phyloP scores from a whole-genome alignment of 495 filamentous ascomycete species.

The Pyronema domesticum region DNA sequence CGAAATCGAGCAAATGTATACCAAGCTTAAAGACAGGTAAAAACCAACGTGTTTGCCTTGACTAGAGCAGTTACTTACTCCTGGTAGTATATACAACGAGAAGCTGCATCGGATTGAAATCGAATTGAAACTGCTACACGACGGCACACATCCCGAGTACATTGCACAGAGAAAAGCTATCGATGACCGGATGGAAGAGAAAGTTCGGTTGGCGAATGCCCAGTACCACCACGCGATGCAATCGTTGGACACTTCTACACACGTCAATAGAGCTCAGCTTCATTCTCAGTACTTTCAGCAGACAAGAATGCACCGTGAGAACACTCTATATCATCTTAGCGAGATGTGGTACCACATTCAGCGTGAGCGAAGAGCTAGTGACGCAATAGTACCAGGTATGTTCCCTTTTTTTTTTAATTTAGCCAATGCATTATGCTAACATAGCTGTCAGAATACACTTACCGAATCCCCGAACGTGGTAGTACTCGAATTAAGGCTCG shows the following conservation, averaged over 20 bases:
- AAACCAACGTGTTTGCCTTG: conserved; percentile 11
- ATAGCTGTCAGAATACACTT: conserved; percentile 21
- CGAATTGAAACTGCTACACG: conserved; percentile 66
- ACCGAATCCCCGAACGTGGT: conserved; percentile 54
- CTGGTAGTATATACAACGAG: conserved; percentile 63
- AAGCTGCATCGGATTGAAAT: conserved; percentile 59
- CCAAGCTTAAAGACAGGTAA: conserved; percentile 70
- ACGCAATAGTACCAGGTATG: conserved; percentile 57
- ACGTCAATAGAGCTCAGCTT: conserved; percentile 64
- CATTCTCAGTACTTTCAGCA: conserved; percentile 76
- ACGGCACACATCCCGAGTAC: conserved; percentile 64
- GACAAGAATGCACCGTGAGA: conserved; percentile 63
- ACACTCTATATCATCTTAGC: conserved; percentile 58
- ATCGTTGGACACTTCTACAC: conserved; percentile 49
- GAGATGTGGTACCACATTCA: conserved; percentile 81
- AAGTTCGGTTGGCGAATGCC: conserved; percentile 52
- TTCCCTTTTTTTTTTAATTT: conserved; percentile 23
- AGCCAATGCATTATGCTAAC: conserved; percentile 2
- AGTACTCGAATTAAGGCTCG: conserved; percentile 55
- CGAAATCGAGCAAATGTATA: conserved; percentile 68
- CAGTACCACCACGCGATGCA: conserved; percentile 55
- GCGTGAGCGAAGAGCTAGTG: conserved; percentile 67
- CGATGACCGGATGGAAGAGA: conserved; percentile 59
- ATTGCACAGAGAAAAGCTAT: conserved; percentile 70
- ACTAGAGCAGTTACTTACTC: no score